Evolutionary conservation across 1,139 yeast genomes (phyloP), one percentile per base, ranked within the genome.

Genomic region (Saccharomyces hybrid): DNA sequence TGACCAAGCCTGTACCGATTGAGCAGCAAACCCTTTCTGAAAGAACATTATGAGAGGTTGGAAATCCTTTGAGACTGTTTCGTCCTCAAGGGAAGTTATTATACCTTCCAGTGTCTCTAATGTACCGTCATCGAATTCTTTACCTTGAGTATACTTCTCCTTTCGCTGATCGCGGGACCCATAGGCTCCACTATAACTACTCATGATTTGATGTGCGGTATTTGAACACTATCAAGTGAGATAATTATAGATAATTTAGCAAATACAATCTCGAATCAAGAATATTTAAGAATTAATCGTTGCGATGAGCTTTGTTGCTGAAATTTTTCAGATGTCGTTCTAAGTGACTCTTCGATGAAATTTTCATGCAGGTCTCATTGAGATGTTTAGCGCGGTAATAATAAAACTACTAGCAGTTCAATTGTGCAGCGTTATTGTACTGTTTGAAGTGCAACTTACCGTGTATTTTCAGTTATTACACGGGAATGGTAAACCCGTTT

Each of bases 1-100:
- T 1, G 87, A 77, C 88, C 91, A 86, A 1, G 77, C 62, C 55
- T 80, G 83, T 3, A 76, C 64, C 25, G 77, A 59, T 54, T 78
- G 78, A 6, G 61, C 58, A 1, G 61, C 63, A 51, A 68, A 70
- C 3, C 75, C 75, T 53, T 64, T 72, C 9, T 68, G 64, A 16
- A 71, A 63, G 57, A 74, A 75, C 7, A 63, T 58, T 19, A 64
- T 57, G 47, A 74, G 54, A 2, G 66, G 67, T 16, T 58, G 59
- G 28, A 59, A 61, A 54, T 71, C 62, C 16, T 60, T 57, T 4
- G 65, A 55, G 25, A 56, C 66, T 4, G 52, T 58, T n/a, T 61
- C 58, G n/a, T 53, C 54, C n/a, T 62, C 58, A 27, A 69, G 55
- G 41, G 55, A 54, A 6, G 56, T 49, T 8, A 67, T 46, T 8